These are phyloP conservation scores for Trichoderma hamatum DNA, from an alignment of 2,329 filamentous ascomycete species.

Conservation along the genomic window DNA sequence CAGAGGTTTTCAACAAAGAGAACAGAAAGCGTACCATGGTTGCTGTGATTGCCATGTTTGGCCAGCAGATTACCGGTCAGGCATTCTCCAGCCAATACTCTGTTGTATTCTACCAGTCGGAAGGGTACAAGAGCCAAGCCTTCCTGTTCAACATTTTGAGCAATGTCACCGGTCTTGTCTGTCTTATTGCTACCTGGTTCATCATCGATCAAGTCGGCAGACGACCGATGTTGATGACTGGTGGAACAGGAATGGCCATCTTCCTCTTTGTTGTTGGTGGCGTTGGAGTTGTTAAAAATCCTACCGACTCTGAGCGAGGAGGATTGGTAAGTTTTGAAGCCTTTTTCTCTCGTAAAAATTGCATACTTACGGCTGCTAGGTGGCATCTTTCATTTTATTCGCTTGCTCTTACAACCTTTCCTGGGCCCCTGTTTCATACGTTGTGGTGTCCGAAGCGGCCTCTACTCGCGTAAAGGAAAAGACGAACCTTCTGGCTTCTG, in stretches of 20 bases:
- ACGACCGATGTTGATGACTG: slow-evolving; percentile 34
- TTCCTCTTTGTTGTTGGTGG: slow-evolving; percentile 34
- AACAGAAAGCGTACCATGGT: slow-evolving; percentile 34
- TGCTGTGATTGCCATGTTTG: slow-evolving; percentile 37
- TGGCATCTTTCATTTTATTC: slow-evolving; percentile 36
- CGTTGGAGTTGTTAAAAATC: slow-evolving; percentile 28
- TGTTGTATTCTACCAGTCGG: slow-evolving; percentile 37
- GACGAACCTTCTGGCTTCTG: slow-evolving; percentile 36
- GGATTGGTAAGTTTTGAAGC: slow-evolving; percentile 3
- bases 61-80: slow-evolving; percentile 41
- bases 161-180: slow-evolving; percentile 27
- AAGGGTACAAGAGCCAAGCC: slow-evolving; percentile 34
- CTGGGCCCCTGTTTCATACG: slow-evolving; percentile 37
- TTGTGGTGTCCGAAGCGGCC: slow-evolving; percentile 35
- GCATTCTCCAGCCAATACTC: slow-evolving; percentile 38
- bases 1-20: slow-evolving; percentile 32
- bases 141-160: slow-evolving; percentile 36
- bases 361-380: slow-evolving; percentile 26
- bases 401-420: slow-evolving; percentile 34
- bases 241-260: slow-evolving; percentile 33
- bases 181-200: slow-evolving; percentile 33
- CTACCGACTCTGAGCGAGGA: slow-evolving; percentile 24
- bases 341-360: not conserved
- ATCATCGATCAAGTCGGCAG: slow-evolving; percentile 35
- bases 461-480: slow-evolving; percentile 38